Evolutionary conservation across 2,329 filamentous ascomycete species (phyloP).

Genomic region (Neoascochyta sp.): DNA sequence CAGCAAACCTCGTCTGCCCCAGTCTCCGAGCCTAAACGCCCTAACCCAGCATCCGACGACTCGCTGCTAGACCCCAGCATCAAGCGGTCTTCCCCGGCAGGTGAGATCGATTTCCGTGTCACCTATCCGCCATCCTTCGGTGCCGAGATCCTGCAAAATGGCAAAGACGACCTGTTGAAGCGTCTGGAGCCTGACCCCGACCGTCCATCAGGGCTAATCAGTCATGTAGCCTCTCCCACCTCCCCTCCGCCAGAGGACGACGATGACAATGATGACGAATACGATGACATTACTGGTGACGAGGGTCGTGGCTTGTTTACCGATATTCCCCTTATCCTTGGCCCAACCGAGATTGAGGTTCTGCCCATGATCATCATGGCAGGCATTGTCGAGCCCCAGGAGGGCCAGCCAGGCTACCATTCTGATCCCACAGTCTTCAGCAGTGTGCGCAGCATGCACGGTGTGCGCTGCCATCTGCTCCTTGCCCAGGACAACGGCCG

Average conservation of each 20-base stretch:
- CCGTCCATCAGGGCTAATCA: conserved; percentile 39
- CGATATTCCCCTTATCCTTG: conserved; percentile 89
- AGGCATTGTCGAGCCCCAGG: conserved; percentile 80
- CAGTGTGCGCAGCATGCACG: conserved; percentile 73
- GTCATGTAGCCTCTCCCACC: conserved; percentile 38
- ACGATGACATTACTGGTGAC: conserved; percentile 66
- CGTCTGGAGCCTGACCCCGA: conserved; percentile 47
- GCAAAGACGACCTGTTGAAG: conserved; percentile 51
- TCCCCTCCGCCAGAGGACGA: conserved; percentile 55
- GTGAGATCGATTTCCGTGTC: conserved; percentile 49
- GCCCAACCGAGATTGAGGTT: conserved; percentile 92
- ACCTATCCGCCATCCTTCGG: conserved; percentile 49
- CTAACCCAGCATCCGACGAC: conserved; percentile 23
- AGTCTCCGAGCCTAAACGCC: conserved; percentile 16
- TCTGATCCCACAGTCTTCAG: conserved; percentile 50
- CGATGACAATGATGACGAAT: conserved; percentile 66
- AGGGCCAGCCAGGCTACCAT: conserved; percentile 58
- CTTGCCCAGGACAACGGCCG: conserved; percentile 86
- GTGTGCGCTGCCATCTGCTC: conserved; percentile 83
- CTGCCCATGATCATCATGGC: conserved; percentile 97
- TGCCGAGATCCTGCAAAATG: conserved; percentile 47
- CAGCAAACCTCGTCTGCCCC: conserved; percentile 10
- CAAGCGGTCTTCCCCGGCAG: conserved; percentile 39
- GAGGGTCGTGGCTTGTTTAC: conserved; percentile 81
- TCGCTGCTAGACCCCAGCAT: conserved; percentile 34